Base-by-base conservation (phyloP, 2,329 filamentous ascomycete species). In the Immersiporthe knoxdaviesiana region DNA sequence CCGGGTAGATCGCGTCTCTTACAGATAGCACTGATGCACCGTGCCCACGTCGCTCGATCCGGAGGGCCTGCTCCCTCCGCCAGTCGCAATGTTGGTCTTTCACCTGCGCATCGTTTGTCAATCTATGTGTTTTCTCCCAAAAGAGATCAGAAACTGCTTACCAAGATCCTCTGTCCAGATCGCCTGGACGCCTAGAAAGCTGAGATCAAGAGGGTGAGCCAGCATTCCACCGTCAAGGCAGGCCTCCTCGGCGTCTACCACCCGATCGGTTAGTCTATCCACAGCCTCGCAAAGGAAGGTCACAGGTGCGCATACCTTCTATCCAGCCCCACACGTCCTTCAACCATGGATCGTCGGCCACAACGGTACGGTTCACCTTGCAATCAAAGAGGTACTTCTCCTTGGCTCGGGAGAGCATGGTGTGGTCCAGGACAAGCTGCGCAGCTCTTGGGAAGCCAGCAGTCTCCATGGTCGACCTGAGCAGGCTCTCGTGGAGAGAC, bases 301-400 rank as follows among this genome's bases (percentile, higher is more conserved):
- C 30, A 6, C 30, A 6, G 56, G n/a, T 5, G 44, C 16, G 84
- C 82, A 76, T 75, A 89, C 91, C 88, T 69, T 87, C 84, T 62
- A 94, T 84, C 84, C 92, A 92, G 61, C 88, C 87, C 93, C 93
- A 97, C n/a, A 92, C 81, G 68, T 92, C 90, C 68, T 89, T 85
- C n/a, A 95, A 82, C 87, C 91, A 92, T 39, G 87, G 87, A 74
- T 94, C 90, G 70, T 93, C 91, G 7, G 84, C 82, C 1, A 92
- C 85, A n/a, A 94, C 85, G 7, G 84, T 80, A 71, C 86, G 85
- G 74, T 96, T 96, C 62, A 82, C 85, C 21, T 80, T 79, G 69
- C 88, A 89, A 74, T 94, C 83, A 71, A 91, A 90, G 0, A 90
- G 79, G 71, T 91, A 91, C 67, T 83, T 85, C 73, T 88, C 87